Conservation (phyloP, 2,329 filamentous ascomycete species). For the Diaporthe helianthi region DNA sequence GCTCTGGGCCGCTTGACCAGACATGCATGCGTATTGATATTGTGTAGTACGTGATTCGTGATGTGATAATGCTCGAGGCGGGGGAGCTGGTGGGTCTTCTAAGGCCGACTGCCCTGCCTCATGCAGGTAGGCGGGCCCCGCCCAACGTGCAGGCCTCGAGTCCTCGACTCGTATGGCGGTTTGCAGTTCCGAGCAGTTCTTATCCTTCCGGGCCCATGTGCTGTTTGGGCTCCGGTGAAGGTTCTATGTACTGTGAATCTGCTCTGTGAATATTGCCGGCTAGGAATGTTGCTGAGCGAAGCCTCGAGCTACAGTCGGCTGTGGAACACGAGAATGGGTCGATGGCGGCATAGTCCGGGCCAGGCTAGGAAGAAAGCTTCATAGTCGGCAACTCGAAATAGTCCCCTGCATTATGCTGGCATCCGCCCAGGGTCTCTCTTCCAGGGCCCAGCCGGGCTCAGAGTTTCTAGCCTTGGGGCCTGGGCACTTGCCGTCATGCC, state of each 20-base stretch:
- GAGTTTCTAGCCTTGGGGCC: not conserved
- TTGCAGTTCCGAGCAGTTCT: not conserved
- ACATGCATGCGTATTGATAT: not conserved
- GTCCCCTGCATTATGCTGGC: not conserved
- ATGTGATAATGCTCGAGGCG: conserved; percentile 2
- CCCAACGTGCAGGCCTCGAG: not conserved
- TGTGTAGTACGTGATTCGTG: conserved; percentile 12
- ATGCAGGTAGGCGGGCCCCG: conserved; percentile 12
- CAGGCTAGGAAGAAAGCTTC: conserved; percentile 7
- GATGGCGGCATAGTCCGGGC: conserved; percentile 4
- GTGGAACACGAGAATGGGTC: not conserved
- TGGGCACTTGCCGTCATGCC: not conserved
- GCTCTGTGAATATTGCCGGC: no score
- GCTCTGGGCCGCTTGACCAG: not conserved
- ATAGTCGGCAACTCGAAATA: not conserved
- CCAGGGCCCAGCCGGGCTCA: not conserved
- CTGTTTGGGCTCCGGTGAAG: not conserved
- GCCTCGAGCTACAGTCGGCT: no score
- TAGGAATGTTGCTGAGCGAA: no score
- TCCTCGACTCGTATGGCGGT: no score
- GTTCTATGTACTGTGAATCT: no score
- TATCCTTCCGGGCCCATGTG: not conserved
- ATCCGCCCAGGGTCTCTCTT: not conserved
- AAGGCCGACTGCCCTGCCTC: not conserved
- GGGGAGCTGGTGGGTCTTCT: not conserved